Percentiles rank a stretch among this genome's conserved stretches.
Conservation (phyloP, 192 early-diverging fungal species). For the Coemansia sp. region DNA sequence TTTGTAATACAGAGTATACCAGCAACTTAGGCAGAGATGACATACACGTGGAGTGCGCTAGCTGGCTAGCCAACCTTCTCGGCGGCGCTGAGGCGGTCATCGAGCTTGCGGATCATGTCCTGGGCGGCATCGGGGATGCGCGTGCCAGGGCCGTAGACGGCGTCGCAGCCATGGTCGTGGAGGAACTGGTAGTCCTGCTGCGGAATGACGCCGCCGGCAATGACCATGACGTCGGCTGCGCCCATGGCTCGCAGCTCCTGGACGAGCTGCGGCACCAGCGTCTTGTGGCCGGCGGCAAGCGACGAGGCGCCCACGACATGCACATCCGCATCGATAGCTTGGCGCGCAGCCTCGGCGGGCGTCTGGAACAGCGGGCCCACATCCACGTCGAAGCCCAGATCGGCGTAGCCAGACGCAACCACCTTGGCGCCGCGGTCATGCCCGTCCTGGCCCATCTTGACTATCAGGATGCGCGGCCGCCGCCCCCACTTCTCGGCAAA, state of each 20-base stretch:
- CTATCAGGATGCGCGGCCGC: constrained; percentile 85
- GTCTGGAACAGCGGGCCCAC: constrained; percentile 88
- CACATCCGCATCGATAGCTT: constrained; percentile 88
- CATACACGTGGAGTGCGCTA: too few relatives aligned
- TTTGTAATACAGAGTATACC: constrained; percentile 4
- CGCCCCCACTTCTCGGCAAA: constrained; percentile 75
- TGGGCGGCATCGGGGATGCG: constrained; percentile 80
- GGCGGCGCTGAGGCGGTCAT: constrained; percentile 24
- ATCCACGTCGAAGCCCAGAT: constrained; percentile 91
- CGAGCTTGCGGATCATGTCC: constrained; percentile 76
- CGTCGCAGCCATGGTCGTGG: constrained; percentile 73
- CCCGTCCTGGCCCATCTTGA: constrained; percentile 93
- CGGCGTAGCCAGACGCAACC: constrained; percentile 85
- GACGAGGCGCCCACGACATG: constrained; percentile 87
- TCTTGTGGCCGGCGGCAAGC: constrained; percentile 88
- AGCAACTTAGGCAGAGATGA: too few relatives aligned
- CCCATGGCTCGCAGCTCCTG: constrained; percentile 75
- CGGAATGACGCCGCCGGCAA: constrained; percentile 87
- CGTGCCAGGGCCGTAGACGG: constrained; percentile 88
- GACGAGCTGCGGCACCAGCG: constrained; percentile 78
- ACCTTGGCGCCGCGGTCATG: constrained; percentile 95
- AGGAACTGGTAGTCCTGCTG: constrained; percentile 85
- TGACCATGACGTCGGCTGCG: constrained; percentile 69
- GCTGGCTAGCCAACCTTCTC: too few relatives aligned
- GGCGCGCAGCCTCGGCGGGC: constrained; percentile 83